A percentile compares a stretch with the other conserved stretches of the same genome.
Evolutionary conservation across 2,329 filamentous ascomycete species (phyloP).

Genomic region (Sporothrix protearum): DNA sequence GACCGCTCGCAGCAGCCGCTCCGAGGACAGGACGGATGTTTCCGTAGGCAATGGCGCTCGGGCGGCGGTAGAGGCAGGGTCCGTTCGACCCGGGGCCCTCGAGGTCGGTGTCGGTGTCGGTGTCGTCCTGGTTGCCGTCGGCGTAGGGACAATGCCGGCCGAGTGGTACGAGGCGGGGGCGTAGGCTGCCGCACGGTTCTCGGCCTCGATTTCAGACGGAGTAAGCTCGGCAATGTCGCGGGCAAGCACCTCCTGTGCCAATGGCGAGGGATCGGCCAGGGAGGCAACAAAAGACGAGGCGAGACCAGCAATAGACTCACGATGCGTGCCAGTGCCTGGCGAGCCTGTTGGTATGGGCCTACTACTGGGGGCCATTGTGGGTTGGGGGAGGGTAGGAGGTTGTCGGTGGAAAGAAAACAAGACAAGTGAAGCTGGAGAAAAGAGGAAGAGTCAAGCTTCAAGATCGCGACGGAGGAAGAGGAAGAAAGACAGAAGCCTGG

Average conservation of each 20-base stretch:
- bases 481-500: neutral
- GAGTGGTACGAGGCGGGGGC: slow-evolving; percentile 19
- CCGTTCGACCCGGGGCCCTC: slow-evolving; percentile 37
- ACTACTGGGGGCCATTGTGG: slow-evolving; percentile 28
- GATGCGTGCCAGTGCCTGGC: slow-evolving; percentile 18
- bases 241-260: slow-evolving; percentile 63
- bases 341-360: slow-evolving; percentile 32
- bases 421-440: neutral
- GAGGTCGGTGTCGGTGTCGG: slow-evolving; percentile 37
- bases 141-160: slow-evolving; percentile 27
- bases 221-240: slow-evolving; percentile 63
- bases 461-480: neutral
- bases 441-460: neutral
- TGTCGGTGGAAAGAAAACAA: no score
- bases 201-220: slow-evolving; percentile 47
- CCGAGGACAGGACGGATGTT: slow-evolving; percentile 68
- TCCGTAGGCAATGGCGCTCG: slow-evolving; percentile 71
- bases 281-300: slow-evolving; percentile 43
- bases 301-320: slow-evolving; percentile 26
- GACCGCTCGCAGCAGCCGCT: slow-evolving; percentile 47
- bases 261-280: slow-evolving; percentile 59
- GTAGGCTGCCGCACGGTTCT: slow-evolving; percentile 4
- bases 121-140: slow-evolving; percentile 33
- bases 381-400: neutral
- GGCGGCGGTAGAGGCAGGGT: slow-evolving; percentile 66